Base-by-base conservation (phyloP, 78 protist genomes). In the Polysphondylium violaceum region DNA sequence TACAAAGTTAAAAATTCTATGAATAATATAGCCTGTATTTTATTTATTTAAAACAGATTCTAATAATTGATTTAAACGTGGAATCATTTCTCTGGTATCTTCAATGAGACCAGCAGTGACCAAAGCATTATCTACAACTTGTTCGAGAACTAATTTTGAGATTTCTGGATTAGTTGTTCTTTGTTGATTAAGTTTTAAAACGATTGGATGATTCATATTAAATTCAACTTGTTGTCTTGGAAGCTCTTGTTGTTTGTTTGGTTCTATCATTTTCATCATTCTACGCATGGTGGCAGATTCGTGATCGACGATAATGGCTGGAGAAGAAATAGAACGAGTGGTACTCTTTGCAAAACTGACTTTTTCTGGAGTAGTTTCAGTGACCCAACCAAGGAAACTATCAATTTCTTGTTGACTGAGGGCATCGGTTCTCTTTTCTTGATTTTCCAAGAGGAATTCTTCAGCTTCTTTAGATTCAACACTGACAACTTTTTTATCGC, bases 71-170 rank as follows among this genome's bases (percentile, higher is more conserved):
- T 91, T 91, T 21, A 91, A 36, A 51, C 95, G 59, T 69, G 95
- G 95, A 40, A 91, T 56, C 90, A 91, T 91, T 58, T 56, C 79
- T 71, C 95, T 64, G 0, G 98, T 89, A 60, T 97, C 99, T 21
- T 97, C 99, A 21, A 83, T 23, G 11, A 97, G 63, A 59, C 98
- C 98, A n/a, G 99, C 99, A 6, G 94, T 27, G 43, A 96, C 64
- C 12, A 96, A 65, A 36, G 99, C 99, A 43, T 97, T 97, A 86
- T 95, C 97, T 33, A 94, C 47, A 29, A 93, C 53, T 79, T 95
- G 98, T 43, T 74, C 90, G 16, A 94, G 88, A 29, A 94, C 94
- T 7, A 63, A 51, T 61, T 29, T 55, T 2, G 98, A 97, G 3
- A 92, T 8, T 14, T 59, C 83, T 19, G 87, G 85, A 6, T 76